Evolutionary conservation across 2,329 filamentous ascomycete genomes (phyloP).

Genomic region (Diaporthe sp.): DNA sequence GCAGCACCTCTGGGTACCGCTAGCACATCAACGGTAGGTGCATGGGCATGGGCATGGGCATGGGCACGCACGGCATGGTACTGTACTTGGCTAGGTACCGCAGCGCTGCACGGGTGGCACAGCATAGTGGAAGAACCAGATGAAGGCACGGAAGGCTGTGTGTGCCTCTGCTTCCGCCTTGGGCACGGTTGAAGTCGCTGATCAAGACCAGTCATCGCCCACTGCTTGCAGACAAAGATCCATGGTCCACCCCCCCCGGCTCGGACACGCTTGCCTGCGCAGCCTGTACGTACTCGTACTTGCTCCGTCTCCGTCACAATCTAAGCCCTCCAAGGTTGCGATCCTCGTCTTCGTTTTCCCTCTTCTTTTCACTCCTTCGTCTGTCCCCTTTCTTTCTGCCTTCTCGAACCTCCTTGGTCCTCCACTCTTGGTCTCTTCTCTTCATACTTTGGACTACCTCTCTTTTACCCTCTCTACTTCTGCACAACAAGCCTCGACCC

Average conservation of each 20-base stretch:
- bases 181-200: slow-evolving; percentile 2
- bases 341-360: slow-evolving; percentile 31
- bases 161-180: slow-evolving; percentile 17
- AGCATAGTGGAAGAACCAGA: not conserved
- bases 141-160: not conserved
- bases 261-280: slow-evolving; percentile 3
- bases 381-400: slow-evolving; percentile 27
- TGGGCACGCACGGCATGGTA: no score
- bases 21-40: no score
- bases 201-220: not conserved
- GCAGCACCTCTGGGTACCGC: not conserved
- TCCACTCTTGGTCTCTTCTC: slow-evolving; percentile 5
- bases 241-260: slow-evolving; percentile 2
- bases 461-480: slow-evolving; percentile 7
- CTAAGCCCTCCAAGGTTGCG: slow-evolving; percentile 35
- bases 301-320: slow-evolving; percentile 27
- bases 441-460: not conserved
- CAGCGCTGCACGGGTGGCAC: not conserved
- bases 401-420: slow-evolving; percentile 22
- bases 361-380: slow-evolving; percentile 19
- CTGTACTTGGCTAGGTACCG: no score
- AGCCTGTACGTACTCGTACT: slow-evolving; percentile 21
- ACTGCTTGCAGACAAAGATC: slow-evolving; percentile 2
- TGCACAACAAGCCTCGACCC: not conserved
- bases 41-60: no score